phyloP scores from a whole-genome alignment of 345 rosid genomes.

The Cardamine occulta region DNA sequence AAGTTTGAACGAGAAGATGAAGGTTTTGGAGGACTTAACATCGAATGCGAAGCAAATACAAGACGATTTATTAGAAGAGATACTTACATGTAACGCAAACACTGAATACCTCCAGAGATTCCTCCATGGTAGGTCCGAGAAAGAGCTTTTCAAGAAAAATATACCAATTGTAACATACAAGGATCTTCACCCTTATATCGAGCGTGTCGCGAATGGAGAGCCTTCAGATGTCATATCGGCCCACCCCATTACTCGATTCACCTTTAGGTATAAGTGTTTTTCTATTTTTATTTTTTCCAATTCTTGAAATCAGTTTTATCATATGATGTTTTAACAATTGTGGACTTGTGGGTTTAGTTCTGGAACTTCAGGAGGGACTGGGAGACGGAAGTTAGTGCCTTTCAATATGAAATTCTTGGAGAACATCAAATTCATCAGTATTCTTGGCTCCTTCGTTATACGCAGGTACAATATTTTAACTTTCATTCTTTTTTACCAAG shows the following conservation, averaged over 20 bases:
- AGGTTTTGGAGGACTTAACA: background rate
- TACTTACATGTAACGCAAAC: background rate
- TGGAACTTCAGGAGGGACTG: conserved; percentile 3
- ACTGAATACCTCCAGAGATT: background rate
- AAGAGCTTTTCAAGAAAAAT: background rate
- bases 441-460: background rate
- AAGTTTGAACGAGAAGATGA: background rate
- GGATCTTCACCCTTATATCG: background rate
- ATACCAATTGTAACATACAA: background rate
- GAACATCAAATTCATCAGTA: background rate
- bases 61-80: background rate
- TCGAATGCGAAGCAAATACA: background rate
- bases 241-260: background rate
- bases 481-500: no score
- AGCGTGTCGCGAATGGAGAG: background rate
- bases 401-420: background rate
- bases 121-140: no score
- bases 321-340: background rate
- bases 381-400: background rate
- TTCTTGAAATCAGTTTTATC: background rate
- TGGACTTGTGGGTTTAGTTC: background rate
- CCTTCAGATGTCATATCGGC: background rate
- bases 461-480: background rate
- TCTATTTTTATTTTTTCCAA: background rate
- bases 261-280: background rate